phyloP scores from a whole-genome alignment of 441 rosid species.

The Flueggea neowawraea region DNA sequence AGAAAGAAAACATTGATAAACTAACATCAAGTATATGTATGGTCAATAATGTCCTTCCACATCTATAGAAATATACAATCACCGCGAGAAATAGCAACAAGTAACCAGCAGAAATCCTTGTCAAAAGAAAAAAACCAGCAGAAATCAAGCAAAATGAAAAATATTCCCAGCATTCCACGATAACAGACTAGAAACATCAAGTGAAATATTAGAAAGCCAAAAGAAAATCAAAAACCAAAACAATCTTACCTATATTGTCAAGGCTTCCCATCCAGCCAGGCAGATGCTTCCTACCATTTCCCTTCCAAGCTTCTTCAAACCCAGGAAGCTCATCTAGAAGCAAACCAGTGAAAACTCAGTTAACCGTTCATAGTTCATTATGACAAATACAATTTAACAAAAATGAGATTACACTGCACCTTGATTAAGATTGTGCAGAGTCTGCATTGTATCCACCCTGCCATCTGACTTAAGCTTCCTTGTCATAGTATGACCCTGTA shows the following conservation, averaged over 20 bases:
- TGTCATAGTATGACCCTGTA: constrained; percentile 68
- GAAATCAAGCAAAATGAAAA: too few relatives aligned
- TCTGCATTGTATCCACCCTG: constrained; percentile 62
- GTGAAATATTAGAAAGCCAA: too few relatives aligned
- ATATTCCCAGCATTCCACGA: background rate
- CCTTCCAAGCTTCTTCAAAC: constrained; percentile 77
- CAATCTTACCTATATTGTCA: constrained; percentile 21
- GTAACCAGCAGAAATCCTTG: too few relatives aligned
- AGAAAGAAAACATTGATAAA: too few relatives aligned
- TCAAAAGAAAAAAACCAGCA: too few relatives aligned
- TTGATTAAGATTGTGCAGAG: constrained; percentile 82
- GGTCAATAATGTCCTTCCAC: too few relatives aligned
- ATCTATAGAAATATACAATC: too few relatives aligned
- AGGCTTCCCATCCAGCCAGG: constrained; percentile 68
- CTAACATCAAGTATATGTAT: too few relatives aligned
- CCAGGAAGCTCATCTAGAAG: constrained; percentile 57
- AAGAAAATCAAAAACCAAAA: background rate
- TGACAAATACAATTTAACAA: background rate
- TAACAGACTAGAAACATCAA: too few relatives aligned
- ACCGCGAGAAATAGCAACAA: too few relatives aligned
- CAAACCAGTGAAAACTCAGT: background rate
- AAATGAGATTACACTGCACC: constrained; percentile 25
- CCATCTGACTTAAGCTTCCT: constrained; percentile 83
- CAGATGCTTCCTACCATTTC: constrained; percentile 47
- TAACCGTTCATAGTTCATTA: background rate